These are phyloP conservation scores for Hermanozyma aechmeae DNA, from an alignment of 805 yeast species.

Conservation along the genomic window DNA sequence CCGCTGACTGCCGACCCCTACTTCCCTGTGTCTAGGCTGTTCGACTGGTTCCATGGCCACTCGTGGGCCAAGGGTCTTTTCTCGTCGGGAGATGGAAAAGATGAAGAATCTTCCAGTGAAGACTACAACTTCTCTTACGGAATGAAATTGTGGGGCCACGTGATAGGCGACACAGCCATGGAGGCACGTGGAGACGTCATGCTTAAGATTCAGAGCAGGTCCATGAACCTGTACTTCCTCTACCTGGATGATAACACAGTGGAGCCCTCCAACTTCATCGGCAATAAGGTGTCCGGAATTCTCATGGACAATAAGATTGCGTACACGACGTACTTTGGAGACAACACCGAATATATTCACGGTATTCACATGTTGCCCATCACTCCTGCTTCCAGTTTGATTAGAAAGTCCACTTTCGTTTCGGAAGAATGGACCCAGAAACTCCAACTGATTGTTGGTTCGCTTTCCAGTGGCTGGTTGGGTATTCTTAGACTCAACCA, in stretches of 20 bases:
- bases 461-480: constrained; percentile 52
- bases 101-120: constrained; percentile 64
- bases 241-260: constrained; percentile 32
- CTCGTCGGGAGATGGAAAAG: constrained; percentile 57
- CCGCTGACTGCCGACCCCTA: constrained; percentile 42
- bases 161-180: constrained; percentile 43
- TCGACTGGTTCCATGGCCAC: constrained; percentile 70
- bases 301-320: constrained; percentile 64
- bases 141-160: constrained; percentile 60
- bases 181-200: constrained; percentile 49
- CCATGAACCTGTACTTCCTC: constrained; percentile 49
- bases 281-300: constrained; percentile 61
- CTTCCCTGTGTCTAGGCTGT: constrained; percentile 57
- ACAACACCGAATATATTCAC: constrained; percentile 52
- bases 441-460: constrained; percentile 21
- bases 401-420: constrained; percentile 41
- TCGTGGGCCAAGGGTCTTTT: constrained; percentile 68
- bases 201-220: constrained; percentile 43
- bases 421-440: constrained; percentile 15
- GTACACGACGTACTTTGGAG: constrained; percentile 66
- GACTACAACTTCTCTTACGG: constrained; percentile 64
- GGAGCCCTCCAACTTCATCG: constrained; percentile 41
- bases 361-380: constrained; percentile 76
- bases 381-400: constrained; percentile 50
- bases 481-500: constrained; percentile 42